Evolutionary conservation across 257 asterid species (phyloP).

Genomic region (Solanum ahanhuiri): DNA sequence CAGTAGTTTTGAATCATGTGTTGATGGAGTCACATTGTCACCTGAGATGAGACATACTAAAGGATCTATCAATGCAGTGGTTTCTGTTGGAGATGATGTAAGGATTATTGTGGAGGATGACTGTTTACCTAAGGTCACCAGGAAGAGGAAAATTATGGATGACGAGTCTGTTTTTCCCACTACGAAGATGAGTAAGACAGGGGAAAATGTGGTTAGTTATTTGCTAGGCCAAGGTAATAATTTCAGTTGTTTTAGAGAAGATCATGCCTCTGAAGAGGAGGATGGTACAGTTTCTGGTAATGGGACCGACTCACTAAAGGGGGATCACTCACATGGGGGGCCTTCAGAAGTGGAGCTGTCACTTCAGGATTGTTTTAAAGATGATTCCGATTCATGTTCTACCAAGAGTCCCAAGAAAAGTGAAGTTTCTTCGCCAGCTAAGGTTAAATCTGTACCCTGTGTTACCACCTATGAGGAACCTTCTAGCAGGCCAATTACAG

Average conservation of each 20-base stretch:
- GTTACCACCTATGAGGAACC: slow-evolving; percentile 7
- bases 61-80: slow-evolving; percentile 12
- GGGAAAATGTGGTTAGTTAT: slow-evolving; percentile 5
- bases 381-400: slow-evolving; percentile 15
- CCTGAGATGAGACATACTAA: slow-evolving; percentile 4
- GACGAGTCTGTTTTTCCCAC: slow-evolving; percentile 16
- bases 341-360: slow-evolving; percentile 16
- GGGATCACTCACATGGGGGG: slow-evolving; percentile 9
- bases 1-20: slow-evolving; percentile 3
- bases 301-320: slow-evolving; percentile 14
- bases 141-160: slow-evolving; percentile 37
- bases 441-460: slow-evolving; percentile 12
- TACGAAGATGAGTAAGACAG: slow-evolving; percentile 5
- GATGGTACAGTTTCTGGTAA: slow-evolving; percentile 15
- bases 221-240: slow-evolving; percentile 12
- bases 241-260: neutral
- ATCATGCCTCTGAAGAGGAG: slow-evolving; percentile 23
- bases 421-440: slow-evolving; percentile 27
- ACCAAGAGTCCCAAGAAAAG: slow-evolving; percentile 23
- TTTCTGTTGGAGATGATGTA: slow-evolving; percentile 6
- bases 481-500: neutral
- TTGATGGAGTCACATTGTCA: slow-evolving; percentile 10
- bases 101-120: slow-evolving; percentile 1
- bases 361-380: slow-evolving; percentile 12
- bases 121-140: slow-evolving; percentile 14